Base-by-base conservation (phyloP, 2,329 filamentous ascomycete species). In the Colletotrichum salicis region DNA sequence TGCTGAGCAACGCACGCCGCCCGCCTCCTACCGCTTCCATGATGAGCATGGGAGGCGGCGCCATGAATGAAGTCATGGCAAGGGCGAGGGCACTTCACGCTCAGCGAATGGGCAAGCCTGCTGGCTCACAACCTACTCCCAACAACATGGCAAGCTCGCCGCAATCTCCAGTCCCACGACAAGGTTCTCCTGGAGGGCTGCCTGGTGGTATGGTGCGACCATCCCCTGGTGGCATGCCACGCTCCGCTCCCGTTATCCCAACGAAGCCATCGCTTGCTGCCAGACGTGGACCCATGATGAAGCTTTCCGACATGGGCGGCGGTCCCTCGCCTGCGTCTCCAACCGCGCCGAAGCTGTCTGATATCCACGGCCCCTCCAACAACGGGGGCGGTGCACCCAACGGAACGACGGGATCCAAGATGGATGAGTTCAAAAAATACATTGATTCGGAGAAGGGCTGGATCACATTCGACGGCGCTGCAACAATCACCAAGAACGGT, bases 391-490 rank as follows among this genome's bases (percentile, higher is more conserved):
- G 76, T 75, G n/a, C 76, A 84, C 84, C 59, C 81, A 80, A 19
- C 75, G 80, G 41, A 77, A 78, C 5, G 82, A 82, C 48, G 81
- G 84, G 70, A 22, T 88, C 88, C 2, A 86, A 88, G 76, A 80
- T 90, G 79, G 87, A 87, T 75, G 88, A 90, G 67, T 91, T 90
- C 77, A 89, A 88, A 37, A 92, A 98, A 74, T 96, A 93, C 78
- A 94, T 99, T 72, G 95, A 99, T 79, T 92, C 94, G 0, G 94
- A 98, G 78, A 94, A 94, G 62, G 96, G 96, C 12, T 97, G 93
- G 76, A 86, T 99, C 74, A 97, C 92, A 10, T 99, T 99, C 83
- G 94, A 95, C 76, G 95, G 95, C 75, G 97, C 97, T 75, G 96
- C 96, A 12, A 90, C 94, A 5, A 93, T 99, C 64, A 96, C 95